These are phyloP conservation scores for Auxenochlorella protothecoides DNA, from an alignment of 139 green algal genomes.

Conservation along the genomic window DNA sequence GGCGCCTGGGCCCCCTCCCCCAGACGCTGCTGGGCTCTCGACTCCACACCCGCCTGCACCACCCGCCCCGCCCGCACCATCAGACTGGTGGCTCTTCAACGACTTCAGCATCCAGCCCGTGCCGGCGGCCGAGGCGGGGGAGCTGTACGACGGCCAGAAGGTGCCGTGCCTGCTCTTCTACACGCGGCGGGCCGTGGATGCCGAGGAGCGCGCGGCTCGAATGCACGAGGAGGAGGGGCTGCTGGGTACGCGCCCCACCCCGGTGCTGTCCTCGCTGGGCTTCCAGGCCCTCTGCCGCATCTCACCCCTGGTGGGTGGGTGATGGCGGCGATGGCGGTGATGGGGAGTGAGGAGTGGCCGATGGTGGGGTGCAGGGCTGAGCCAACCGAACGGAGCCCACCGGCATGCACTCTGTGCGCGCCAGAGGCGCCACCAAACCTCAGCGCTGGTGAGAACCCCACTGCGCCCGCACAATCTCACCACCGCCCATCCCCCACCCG, in stretches of 20 bases:
- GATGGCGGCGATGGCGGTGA: not conserved
- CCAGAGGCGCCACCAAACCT: too few relatives aligned
- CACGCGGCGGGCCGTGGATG: constrained; percentile 26
- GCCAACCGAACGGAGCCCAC: too few relatives aligned
- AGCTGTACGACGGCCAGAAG: constrained; percentile 65
- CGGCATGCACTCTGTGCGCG: too few relatives aligned
- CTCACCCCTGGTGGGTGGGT: constrained; percentile 31
- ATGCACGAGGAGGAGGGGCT: not conserved
- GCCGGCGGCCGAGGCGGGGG: constrained; percentile 25
- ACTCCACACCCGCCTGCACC: not conserved
- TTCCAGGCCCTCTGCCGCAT: constrained; percentile 52
- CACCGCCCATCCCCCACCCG: too few relatives aligned
- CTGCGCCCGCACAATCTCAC: too few relatives aligned
- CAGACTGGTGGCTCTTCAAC: constrained; percentile 82
- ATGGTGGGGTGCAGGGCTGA: too few relatives aligned
- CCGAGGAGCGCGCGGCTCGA: not conserved
- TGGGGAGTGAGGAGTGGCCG: too few relatives aligned
- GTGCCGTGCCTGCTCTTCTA: constrained; percentile 78
- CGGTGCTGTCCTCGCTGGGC: constrained; percentile 34
- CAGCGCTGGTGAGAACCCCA: too few relatives aligned
- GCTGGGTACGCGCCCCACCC: constrained; percentile 1
- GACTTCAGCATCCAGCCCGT: constrained; percentile 61
- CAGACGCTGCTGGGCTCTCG: not conserved
- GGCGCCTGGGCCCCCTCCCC: not conserved
- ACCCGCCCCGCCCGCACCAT: not conserved